A percentile compares a stretch with the other conserved stretches of the same genome.
phyloP scores from a whole-genome alignment of 257 asterid species.

The Paraleonurus japonicus region DNA sequence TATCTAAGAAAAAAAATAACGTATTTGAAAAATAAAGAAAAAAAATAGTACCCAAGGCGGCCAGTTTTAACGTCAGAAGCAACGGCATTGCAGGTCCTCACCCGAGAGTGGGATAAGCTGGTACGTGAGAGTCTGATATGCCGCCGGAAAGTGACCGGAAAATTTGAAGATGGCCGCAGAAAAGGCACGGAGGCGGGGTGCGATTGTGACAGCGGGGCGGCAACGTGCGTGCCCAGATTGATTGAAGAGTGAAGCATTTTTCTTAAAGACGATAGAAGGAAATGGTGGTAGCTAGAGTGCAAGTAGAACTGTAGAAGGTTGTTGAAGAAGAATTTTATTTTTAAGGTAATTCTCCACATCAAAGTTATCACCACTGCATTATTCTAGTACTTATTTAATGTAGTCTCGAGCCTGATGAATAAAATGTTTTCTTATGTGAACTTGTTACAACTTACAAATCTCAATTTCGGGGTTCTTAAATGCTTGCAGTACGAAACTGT shows the following conservation, averaged over 20 bases:
- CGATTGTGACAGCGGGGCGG: slow-evolving; percentile 29
- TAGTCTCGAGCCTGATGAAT: not conserved
- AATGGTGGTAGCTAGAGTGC: no score
- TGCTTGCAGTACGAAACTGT: not conserved
- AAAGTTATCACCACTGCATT: no score
- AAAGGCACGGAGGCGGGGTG: slow-evolving; percentile 20
- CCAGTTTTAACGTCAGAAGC: slow-evolving; percentile 53
- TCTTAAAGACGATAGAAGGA: no score
- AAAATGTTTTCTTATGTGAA: no score
- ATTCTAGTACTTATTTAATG: no score
- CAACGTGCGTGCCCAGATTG: slow-evolving; percentile 6
- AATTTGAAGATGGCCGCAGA: slow-evolving; percentile 22
- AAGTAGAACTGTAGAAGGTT: no score
- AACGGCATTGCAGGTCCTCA: slow-evolving; percentile 31
- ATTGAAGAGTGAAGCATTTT: slow-evolving; percentile 35
- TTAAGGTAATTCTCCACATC: no score
- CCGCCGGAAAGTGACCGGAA: slow-evolving; percentile 35
- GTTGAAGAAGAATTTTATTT: no score
- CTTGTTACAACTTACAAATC: no score
- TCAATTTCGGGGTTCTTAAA: no score
- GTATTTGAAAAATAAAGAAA: not conserved
- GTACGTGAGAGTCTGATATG: slow-evolving; percentile 22
- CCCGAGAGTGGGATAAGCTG: slow-evolving; percentile 22
- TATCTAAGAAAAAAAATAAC: not conserved
- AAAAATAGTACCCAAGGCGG: slow-evolving; percentile 49